A percentile compares a stretch with the other conserved stretches of the same genome.
phyloP scores from a whole-genome alignment of 441 rosid species.

The Corymbia citriodora region DNA sequence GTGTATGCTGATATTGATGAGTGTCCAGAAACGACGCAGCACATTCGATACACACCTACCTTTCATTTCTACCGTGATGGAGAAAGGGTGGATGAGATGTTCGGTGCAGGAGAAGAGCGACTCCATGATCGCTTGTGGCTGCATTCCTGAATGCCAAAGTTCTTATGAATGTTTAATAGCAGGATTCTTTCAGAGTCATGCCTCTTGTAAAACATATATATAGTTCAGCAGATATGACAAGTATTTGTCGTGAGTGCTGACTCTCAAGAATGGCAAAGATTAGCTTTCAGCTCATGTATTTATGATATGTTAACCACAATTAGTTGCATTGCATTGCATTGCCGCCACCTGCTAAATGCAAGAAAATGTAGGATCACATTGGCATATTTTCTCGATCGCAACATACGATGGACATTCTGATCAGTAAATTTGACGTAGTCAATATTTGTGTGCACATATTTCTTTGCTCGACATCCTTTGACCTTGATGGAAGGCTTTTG shows the following conservation, averaged over 20 bases:
- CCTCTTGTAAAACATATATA: neutral
- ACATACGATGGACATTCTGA: neutral
- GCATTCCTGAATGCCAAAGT: slow-evolving; percentile 54
- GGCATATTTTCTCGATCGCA: neutral
- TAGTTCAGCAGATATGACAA: neutral
- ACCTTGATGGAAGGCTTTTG: neutral
- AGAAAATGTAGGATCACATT: neutral
- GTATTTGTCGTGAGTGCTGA: neutral
- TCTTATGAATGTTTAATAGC: neutral
- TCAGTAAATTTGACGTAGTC: neutral
- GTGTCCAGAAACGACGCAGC: slow-evolving; percentile 84
- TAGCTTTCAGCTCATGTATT: neutral
- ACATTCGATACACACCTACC: slow-evolving; percentile 88
- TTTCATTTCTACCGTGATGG: slow-evolving; percentile 88
- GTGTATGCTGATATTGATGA: slow-evolving; percentile 92
- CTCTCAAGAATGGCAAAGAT: neutral
- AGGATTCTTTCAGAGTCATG: neutral
- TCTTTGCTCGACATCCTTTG: neutral
- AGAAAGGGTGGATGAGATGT: slow-evolving; percentile 91
- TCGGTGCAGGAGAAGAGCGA: slow-evolving; percentile 86
- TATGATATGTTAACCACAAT: neutral
- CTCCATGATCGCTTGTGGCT: slow-evolving; percentile 93
- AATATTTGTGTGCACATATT: neutral
- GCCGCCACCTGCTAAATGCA: neutral
- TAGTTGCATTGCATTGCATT: neutral